These are phyloP conservation scores for Apostasia ramifera DNA, from an alignment of 106 monocot species.

Conservation along the genomic window DNA sequence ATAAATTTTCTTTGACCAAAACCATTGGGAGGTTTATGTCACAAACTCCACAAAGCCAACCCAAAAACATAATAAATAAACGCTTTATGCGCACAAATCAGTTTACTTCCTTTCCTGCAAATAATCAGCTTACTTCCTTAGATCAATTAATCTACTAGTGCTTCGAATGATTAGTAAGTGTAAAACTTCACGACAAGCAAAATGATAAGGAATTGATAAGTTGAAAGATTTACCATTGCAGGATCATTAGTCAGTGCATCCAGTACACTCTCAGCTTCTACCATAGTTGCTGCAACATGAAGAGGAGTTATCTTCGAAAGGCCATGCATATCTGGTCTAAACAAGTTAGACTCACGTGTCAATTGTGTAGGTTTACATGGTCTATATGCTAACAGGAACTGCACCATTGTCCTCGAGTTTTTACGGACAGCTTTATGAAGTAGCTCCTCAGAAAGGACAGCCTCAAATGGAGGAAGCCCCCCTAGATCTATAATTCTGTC, in stretches of 20 bases:
- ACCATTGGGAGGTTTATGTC: too few relatives aligned
- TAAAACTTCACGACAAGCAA: too few relatives aligned
- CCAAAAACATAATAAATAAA: too few relatives aligned
- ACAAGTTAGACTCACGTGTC: constrained; percentile 23
- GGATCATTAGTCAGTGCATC: constrained; percentile 84
- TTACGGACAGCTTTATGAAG: constrained; percentile 61
- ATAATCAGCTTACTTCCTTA: too few relatives aligned
- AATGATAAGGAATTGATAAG: background rate
- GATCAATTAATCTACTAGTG: too few relatives aligned
- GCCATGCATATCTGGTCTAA: constrained; percentile 51
- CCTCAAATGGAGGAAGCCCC: constrained; percentile 25
- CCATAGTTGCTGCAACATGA: constrained; percentile 53
- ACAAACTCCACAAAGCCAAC: too few relatives aligned
- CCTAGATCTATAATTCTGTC: constrained; percentile 31
- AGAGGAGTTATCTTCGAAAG: constrained; percentile 61
- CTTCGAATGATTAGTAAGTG: too few relatives aligned
- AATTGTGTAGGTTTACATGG: constrained; percentile 9
- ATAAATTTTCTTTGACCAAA: too few relatives aligned
- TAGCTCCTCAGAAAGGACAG: constrained; percentile 31
- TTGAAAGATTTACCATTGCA: constrained; percentile 35
- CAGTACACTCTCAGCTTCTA: constrained; percentile 39
- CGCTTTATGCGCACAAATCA: too few relatives aligned
- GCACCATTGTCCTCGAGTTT: constrained; percentile 51
- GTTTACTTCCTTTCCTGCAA: too few relatives aligned
- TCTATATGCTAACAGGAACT: constrained; percentile 47